A percentile compares a stretch with the other conserved stretches of the same genome.
Conservation (phyloP, 805 yeast genomes). For the Priceomyces carsonii region DNA sequence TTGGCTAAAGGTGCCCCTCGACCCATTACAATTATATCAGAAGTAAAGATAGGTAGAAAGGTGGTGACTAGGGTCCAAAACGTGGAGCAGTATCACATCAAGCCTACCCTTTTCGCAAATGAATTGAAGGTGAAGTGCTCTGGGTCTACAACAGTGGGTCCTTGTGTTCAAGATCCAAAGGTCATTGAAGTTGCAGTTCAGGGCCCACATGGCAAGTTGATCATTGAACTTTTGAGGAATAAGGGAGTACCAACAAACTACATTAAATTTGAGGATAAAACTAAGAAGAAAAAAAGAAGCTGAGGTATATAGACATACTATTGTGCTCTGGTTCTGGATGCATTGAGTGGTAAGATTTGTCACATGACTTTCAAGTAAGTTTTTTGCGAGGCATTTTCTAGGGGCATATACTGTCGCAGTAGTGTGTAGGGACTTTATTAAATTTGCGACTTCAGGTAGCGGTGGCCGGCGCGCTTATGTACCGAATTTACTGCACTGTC, state of each 20-base stretch:
- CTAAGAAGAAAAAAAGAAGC: conserved; percentile 48
- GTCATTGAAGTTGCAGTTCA: conserved; percentile 78
- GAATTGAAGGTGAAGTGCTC: conserved; percentile 79
- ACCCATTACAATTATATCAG: conserved; percentile 63
- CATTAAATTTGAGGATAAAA: conserved; percentile 66
- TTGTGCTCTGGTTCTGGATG: too few species aligned
- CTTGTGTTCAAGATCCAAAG: conserved; percentile 54
- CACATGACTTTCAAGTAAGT: too few species aligned
- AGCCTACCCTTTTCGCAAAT: conserved; percentile 63
- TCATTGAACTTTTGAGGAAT: conserved; percentile 55
- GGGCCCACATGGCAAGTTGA: conserved; percentile 77
- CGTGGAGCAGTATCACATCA: conserved; percentile 66
- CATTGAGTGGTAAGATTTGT: too few species aligned
- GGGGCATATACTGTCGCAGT: too few species aligned
- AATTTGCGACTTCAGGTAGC: too few species aligned
- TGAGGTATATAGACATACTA: too few species aligned
- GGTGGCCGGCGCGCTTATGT: too few species aligned
- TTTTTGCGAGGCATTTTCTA: too few species aligned
- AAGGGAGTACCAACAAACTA: conserved; percentile 66
- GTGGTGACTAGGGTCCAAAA: conserved; percentile 71
- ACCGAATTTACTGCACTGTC: too few species aligned
- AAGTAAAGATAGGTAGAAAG: conserved; percentile 80
- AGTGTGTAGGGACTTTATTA: too few species aligned
- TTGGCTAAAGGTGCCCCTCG: conserved; percentile 70
- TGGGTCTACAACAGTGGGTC: conserved; percentile 79